A percentile compares a stretch with the other conserved stretches of the same genome.
These are phyloP conservation scores for Brassica incana DNA, from an alignment of 345 rosid genomes.

Conservation along the genomic window DNA sequence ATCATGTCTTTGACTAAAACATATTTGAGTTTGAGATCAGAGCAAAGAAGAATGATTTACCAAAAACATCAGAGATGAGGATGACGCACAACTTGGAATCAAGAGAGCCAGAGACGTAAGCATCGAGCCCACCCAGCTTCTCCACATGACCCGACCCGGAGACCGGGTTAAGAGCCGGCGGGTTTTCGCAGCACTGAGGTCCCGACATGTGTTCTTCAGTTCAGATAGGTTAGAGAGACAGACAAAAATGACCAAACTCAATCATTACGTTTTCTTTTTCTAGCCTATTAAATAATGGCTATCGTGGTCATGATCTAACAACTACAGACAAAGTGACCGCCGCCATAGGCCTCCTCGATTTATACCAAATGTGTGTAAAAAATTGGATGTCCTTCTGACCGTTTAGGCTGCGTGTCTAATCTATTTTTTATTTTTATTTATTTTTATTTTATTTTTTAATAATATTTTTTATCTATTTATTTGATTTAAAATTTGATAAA, in stretches of 20 bases:
- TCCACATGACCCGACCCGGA: slow-evolving; percentile 64
- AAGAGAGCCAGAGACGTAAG: slow-evolving; percentile 63
- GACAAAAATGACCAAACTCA: neutral
- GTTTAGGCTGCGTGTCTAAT: too few species aligned
- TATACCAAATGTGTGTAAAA: too few species aligned
- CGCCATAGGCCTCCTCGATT: too few species aligned
- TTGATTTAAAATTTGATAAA: too few species aligned
- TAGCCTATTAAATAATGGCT: slow-evolving; percentile 3
- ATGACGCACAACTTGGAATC: slow-evolving; percentile 60
- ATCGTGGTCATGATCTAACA: slow-evolving; percentile 6
- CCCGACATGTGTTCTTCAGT: slow-evolving; percentile 47
- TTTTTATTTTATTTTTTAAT: too few species aligned
- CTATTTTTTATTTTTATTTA: too few species aligned
- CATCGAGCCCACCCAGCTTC: slow-evolving; percentile 60
- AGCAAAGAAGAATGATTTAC: slow-evolving; percentile 36
- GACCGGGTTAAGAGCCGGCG: slow-evolving; percentile 55
- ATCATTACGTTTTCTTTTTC: neutral
- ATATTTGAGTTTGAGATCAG: neutral
- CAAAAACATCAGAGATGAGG: slow-evolving; percentile 66
- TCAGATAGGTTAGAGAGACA: neutral
- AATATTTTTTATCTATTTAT: too few species aligned
- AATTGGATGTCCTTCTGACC: too few species aligned
- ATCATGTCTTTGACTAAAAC: neutral
- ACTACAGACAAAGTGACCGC: neutral
- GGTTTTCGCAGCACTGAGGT: slow-evolving; percentile 75